phyloP scores from a whole-genome alignment of 805 yeast species.

The Candida yuanshanica region DNA sequence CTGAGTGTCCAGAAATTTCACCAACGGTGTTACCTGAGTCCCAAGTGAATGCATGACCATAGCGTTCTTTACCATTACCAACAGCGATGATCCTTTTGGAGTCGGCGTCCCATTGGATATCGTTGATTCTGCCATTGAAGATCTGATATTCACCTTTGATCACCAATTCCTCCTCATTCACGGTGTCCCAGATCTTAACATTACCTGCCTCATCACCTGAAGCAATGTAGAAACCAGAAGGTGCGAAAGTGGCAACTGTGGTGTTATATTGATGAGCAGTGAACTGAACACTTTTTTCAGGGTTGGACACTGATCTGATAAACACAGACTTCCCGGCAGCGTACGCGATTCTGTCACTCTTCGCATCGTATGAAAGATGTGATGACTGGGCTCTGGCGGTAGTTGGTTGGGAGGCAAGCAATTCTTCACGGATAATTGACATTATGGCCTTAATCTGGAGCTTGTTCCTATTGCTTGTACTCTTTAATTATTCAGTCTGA shows the following conservation, averaged over 20 bases:
- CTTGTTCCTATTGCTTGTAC: too few relatives aligned
- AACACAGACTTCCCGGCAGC: constrained; percentile 72
- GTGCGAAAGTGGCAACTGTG: constrained; percentile 82
- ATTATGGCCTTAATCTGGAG: constrained; percentile 4
- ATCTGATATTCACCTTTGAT: constrained; percentile 79
- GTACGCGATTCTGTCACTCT: constrained; percentile 69
- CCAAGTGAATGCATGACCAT: constrained; percentile 88
- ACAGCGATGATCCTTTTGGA: constrained; percentile 83
- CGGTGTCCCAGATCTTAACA: constrained; percentile 82
- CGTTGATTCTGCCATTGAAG: constrained; percentile 74
- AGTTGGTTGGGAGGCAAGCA: constrained; percentile 73
- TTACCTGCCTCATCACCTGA: constrained; percentile 90
- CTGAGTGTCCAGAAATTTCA: constrained; percentile 89
- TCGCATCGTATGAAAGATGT: constrained; percentile 69
- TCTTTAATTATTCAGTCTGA: too few relatives aligned
- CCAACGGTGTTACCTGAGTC: constrained; percentile 98
- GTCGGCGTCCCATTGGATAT: constrained; percentile 90
- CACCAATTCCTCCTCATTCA: constrained; percentile 42
- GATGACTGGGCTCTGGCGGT: constrained; percentile 68
- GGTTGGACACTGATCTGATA: constrained; percentile 57
- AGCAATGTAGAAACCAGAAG: constrained; percentile 85
- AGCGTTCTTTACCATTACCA: constrained; percentile 88
- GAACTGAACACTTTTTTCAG: constrained; percentile 56
- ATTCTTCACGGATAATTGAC: constrained; percentile 24
- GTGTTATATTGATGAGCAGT: constrained; percentile 64